Conservation (phyloP, 2,329 filamentous ascomycete species). For the Daldinia sp. region DNA sequence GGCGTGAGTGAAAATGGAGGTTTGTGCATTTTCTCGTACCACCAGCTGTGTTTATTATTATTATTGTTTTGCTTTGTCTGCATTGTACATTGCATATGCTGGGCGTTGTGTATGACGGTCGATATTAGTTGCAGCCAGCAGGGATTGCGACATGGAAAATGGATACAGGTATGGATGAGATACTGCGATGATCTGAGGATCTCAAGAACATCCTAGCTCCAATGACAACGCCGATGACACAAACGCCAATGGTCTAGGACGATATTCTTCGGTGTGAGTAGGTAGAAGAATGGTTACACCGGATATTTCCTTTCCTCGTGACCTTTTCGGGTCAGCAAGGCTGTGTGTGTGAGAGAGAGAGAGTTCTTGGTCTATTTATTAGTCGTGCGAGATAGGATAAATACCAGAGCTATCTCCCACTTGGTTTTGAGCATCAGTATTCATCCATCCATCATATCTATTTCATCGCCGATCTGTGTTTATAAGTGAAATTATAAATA, state of each 20-base stretch:
- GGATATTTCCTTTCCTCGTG: slow-evolving; percentile 18
- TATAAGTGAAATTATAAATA: not conserved
- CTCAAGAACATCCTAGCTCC: slow-evolving; percentile 15
- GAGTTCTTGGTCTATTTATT: too few species aligned
- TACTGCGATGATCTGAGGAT: slow-evolving; percentile 25
- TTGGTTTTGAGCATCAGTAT: not conserved
- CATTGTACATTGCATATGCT: not conserved
- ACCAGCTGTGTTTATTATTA: too few species aligned
- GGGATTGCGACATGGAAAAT: slow-evolving; percentile 28
- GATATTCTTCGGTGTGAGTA: slow-evolving; percentile 13
- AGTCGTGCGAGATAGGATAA: slow-evolving; percentile 20
- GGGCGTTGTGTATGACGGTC: not conserved
- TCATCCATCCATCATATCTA: slow-evolving; percentile 13
- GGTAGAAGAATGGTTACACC: slow-evolving; percentile 20
- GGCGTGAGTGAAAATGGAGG: slow-evolving; percentile 22
- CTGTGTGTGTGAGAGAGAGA: too few species aligned
- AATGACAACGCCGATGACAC: slow-evolving; percentile 9
- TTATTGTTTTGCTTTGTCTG: not conserved
- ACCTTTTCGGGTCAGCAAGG: slow-evolving; percentile 30
- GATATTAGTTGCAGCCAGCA: slow-evolving; percentile 21
- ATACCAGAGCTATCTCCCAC: slow-evolving; percentile 9
- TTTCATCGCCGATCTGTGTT: not conserved
- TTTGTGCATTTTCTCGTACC: slow-evolving; percentile 16
- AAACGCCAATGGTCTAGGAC: not conserved
- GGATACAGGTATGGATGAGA: too few species aligned